Evolutionary conservation across 1,284 basidiomycete genomes (phyloP), one percentile per base, ranked within the genome.

Genomic region (Xerocomus minutiporus): DNA sequence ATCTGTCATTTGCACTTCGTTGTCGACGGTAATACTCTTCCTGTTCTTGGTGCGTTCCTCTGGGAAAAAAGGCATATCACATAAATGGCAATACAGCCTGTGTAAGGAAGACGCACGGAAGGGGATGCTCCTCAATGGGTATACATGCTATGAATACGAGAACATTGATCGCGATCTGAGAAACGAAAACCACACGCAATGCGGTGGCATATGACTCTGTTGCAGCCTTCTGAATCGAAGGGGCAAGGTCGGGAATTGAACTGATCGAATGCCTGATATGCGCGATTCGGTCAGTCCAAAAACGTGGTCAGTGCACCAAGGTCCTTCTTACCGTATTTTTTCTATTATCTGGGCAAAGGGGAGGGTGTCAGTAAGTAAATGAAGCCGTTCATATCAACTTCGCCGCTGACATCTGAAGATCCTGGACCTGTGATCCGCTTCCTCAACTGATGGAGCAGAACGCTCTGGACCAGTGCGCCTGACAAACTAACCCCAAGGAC

Each of bases 401-500:
- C 54, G 55, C 57, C 57, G 68, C 83, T 68, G 60, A 88, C 90
- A 75, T 90, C 75, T 64, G 75, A 74, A 51, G 91, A 81, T 58
- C 76, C 77, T 46, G 87, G 82, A 28, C 88, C 91, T n/a, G 77
- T 79, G 62, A 95, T 93, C 51, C 84, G 78, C 57, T 78, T 72
- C 50, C 80, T 80, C 53, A 95, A 73, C 64, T 88, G 82, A 46
- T 75, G 71, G 23, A 85, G 72, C 42, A 95, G 76, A 31, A 93
- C 77, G 5, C 82, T 81, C 71, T 95, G 93, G 25, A 91, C 74
- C 40, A 94, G 70, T 2, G 90, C 87, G 31, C 90, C 90, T 57
- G 88, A 86, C 43, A 94, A 73, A 61, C 88, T 87, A 49, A 95
- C 93, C 46, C 92, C 92, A 43, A 95, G 78, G 20, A 93, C 93